These are phyloP conservation scores for Trichoderma gamsii DNA, from an alignment of 495 filamentous ascomycete genomes.

Conservation along the genomic window DNA sequence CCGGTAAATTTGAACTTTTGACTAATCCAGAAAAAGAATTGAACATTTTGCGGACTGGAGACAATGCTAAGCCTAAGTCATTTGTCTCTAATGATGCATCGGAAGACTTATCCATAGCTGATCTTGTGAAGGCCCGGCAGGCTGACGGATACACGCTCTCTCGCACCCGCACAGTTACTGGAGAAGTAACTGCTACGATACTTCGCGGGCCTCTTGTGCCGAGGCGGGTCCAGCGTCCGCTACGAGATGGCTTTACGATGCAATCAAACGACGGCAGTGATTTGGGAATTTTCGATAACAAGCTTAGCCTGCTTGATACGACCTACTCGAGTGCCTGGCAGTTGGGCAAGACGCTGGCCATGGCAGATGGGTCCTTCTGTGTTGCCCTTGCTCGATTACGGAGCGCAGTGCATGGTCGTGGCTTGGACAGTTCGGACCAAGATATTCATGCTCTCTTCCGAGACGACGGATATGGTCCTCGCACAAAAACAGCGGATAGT, in stretches of 20 bases:
- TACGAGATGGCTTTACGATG: constrained; percentile 16
- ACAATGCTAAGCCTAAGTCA: too few species aligned
- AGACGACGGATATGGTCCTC: too few species aligned
- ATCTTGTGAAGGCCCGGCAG: too few species aligned
- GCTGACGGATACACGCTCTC: too few species aligned
- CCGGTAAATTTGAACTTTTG: constrained; percentile 24
- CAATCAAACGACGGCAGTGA: constrained; percentile 31
- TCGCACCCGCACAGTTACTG: too few species aligned
- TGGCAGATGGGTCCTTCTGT: constrained; percentile 27
- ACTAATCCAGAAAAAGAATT: too few species aligned
- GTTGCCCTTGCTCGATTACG: constrained; percentile 22
- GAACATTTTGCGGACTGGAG: too few species aligned
- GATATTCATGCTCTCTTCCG: too few species aligned
- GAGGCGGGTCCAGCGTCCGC: constrained; percentile 16
- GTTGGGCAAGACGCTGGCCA: constrained; percentile 34
- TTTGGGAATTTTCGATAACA: constrained; percentile 41
- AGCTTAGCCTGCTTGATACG: constrained; percentile 42
- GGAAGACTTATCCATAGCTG: too few species aligned
- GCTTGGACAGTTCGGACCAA: background rate
- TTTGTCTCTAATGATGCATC: too few species aligned
- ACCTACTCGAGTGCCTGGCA: constrained; percentile 45
- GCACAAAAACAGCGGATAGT: too few species aligned
- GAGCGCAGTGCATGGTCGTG: constrained; percentile 1
- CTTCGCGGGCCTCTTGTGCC: constrained; percentile 35
- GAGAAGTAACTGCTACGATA: too few species aligned